Base-by-base conservation (phyloP, 495 filamentous ascomycete genomes). In the Penicillium turbatum region DNA sequence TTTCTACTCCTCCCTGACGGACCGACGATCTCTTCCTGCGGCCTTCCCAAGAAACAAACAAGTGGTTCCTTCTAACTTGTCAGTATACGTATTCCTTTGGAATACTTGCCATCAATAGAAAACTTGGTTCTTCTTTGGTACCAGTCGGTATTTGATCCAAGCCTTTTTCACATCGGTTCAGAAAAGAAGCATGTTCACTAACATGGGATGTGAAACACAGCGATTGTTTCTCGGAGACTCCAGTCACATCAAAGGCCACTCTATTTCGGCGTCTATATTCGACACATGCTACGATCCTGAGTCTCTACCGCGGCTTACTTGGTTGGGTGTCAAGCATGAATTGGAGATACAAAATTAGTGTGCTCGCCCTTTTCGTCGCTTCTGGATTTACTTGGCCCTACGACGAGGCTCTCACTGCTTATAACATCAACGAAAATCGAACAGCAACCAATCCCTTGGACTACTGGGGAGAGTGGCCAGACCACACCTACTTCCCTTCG, bases 381-480 rank as follows among this genome's bases (percentile, higher is more conserved):
- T 49, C 64, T n/a, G 63, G 61, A 40, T 32, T 46, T 51, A 73
- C 73, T 45, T 82, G 84, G 64, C 74, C 73, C 35, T 87, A 81
- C 58, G 79, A 84, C 46, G 71, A 79, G 29, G 56, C 70, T 8
- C 64, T 84, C 41, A 66, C 71, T 37, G 67, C 71, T 17, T 86
- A 77, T 65, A 87, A 86, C 44, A 69, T 88, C 51, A 88, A 88
- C 59, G 72, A 74, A 30, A 86, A 88, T 65, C 59, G 77, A 52
- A 62, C 72, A n/a, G 83, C 86, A 8, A 72, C 57, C 15, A 61
- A 73, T 39, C 83, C 86, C 1, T 67, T 81, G 12, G 75, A 89
- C 29, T 89, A 89, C 67, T 77, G 70, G 61, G 81, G 81, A 11
- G 60, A 74, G 67, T 87, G 86, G 77, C 65, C 72, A 12, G 71